Conservation (phyloP, 2,329 filamentous ascomycete genomes). For the Coniochaeta sp. region DNA sequence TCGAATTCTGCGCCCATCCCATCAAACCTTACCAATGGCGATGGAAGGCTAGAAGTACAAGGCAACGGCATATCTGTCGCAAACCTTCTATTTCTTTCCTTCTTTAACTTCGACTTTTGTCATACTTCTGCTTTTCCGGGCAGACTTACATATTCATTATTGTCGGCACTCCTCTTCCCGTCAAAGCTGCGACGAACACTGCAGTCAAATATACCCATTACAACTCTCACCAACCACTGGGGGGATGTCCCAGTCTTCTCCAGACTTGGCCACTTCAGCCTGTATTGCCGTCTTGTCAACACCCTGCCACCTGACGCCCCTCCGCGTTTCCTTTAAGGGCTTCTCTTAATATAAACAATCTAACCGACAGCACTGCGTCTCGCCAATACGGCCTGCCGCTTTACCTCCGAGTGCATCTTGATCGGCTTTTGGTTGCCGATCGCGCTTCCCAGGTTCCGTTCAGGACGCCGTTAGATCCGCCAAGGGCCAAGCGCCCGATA, state of each 20-base stretch:
- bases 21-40: background rate
- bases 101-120: background rate
- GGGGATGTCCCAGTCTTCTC: background rate
- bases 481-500: background rate
- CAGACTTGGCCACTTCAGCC: constrained; percentile 12
- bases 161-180: background rate
- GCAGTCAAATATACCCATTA: background rate
- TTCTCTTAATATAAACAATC: constrained; percentile 6
- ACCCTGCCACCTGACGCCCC: background rate
- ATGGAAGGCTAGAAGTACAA: background rate
- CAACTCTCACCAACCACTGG: background rate
- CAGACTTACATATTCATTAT: background rate
- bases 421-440: background rate
- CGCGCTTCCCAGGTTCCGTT: background rate
- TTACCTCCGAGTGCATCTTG: background rate
- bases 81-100: background rate
- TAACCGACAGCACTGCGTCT: background rate
- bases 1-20: background rate
- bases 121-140: background rate
- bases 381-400: background rate
- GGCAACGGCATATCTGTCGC: background rate
- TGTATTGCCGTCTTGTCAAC: constrained; percentile 10
- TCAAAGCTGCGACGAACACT: background rate
- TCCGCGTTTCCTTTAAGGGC: constrained; percentile 15
- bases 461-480: constrained; percentile 3